Evolutionary conservation across 768 basidiomycete genomes (phyloP), one percentile per base, ranked within the genome.

Genomic region (Royoungia palumana): DNA sequence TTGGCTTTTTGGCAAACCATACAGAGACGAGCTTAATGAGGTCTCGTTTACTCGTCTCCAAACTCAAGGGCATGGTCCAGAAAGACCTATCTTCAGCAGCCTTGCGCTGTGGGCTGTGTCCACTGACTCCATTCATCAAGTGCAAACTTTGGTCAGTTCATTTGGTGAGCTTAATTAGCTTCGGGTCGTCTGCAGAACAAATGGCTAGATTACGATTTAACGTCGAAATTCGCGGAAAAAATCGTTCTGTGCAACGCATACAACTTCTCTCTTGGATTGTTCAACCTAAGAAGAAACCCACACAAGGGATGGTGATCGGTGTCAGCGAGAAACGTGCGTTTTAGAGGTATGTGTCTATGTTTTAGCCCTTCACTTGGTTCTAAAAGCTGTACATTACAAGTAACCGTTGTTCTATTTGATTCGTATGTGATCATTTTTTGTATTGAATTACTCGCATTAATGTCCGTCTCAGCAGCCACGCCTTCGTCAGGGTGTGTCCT

Each of bases 11-110:
- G 92, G 92, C 40, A 91, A 91, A 66, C 83, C 88, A 11, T 69
- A 93, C 35, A 89, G 92, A 58, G 92, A 83, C 59, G 92, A 95
- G 63, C 93, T 77, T 70, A 83, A 87, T 53, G 88, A 89, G 68
- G 87, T 89, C 62, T 85, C 83, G 21, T 87, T 89, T 30, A 36
- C 64, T 82, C 80, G 83, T 8, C 67, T 94, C 19, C 32, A 32
- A 32, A 32, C 93, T 69, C 87, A 89, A 61, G 70, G 90, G 47
- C 73, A 83, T 35, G 90, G 95, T 71, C 90, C 91, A 16, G 70
- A 85, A 62, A 89, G 81, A 76, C 1, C 32, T n/a, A 30, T 51
- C 49, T 50, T 55, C 53, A 42, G 44, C 27, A 50, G 43, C 47
- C 47, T 53, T 39, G 46, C 40, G 30, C 22, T 25, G 2, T 37